phyloP scores from a whole-genome alignment of 495 filamentous ascomycete species.

The Aspergillus taichungensis region DNA sequence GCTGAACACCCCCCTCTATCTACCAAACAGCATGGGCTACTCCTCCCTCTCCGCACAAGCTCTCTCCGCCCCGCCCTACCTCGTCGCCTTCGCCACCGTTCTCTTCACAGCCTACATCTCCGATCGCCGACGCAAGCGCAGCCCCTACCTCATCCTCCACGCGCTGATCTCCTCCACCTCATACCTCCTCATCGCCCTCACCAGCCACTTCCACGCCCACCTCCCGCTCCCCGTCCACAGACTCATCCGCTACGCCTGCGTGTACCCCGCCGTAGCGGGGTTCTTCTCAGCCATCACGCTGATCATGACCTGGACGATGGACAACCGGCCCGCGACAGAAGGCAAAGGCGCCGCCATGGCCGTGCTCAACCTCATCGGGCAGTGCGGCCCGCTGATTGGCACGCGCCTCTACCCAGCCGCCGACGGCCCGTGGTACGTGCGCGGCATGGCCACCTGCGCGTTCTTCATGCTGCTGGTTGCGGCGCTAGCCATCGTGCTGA shows the following conservation, averaged over 20 bases:
- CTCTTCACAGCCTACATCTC: slow-evolving; percentile 43
- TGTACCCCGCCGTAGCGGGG: slow-evolving; percentile 49
- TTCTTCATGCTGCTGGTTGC: slow-evolving; percentile 47
- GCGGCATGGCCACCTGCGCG: slow-evolving; percentile 49
- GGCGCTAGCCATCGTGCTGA: slow-evolving; percentile 36
- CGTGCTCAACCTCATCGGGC: slow-evolving; percentile 51
- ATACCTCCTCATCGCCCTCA: slow-evolving; percentile 48
- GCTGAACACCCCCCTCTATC: too few relatives aligned
- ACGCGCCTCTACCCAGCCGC: slow-evolving; percentile 49
- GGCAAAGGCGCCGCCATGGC: slow-evolving; percentile 49
- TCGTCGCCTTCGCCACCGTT: slow-evolving; percentile 43
- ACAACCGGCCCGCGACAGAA: slow-evolving; percentile 48
- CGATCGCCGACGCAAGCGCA: slow-evolving; percentile 38
- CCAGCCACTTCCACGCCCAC: slow-evolving; percentile 29
- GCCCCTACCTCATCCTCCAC: slow-evolving; percentile 42
- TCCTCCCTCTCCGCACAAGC: slow-evolving; percentile 41
- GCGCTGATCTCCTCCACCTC: slow-evolving; percentile 48
- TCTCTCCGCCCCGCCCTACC: slow-evolving; percentile 49
- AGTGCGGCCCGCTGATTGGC: slow-evolving; percentile 54
- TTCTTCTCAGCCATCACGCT: slow-evolving; percentile 56
- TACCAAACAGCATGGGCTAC: slow-evolving; percentile 36
- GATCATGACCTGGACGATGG: slow-evolving; percentile 59
- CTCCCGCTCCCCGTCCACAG: slow-evolving; percentile 19
- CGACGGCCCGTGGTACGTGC: slow-evolving; percentile 51
- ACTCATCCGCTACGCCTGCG: slow-evolving; percentile 44